Evolutionary conservation across 1,139 yeast species (phyloP).

Genomic region (Candida pseudoviswanathii): DNA sequence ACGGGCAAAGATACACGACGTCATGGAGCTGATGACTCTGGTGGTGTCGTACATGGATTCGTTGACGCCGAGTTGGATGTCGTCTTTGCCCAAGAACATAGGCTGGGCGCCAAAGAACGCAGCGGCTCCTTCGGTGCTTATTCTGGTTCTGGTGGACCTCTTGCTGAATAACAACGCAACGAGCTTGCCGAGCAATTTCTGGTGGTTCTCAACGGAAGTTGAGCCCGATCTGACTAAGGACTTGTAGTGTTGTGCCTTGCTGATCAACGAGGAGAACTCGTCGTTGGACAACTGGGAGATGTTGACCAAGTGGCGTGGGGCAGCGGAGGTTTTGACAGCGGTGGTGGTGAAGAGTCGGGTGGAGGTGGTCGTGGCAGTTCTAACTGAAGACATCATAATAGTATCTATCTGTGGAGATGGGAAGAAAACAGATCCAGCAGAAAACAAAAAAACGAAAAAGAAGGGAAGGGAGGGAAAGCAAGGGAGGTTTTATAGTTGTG

Average conservation of each 20-base stretch:
- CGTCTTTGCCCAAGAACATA: conserved; percentile 94
- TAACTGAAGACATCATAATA: conserved; percentile 12
- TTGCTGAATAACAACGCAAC: conserved; percentile 84
- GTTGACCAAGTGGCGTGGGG: conserved; percentile 73
- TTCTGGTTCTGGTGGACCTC: conserved; percentile 92
- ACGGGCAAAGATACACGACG: conserved; percentile 93
- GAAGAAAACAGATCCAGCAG: too few relatives aligned
- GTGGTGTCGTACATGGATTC: conserved; percentile 89
- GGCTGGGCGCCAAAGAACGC: conserved; percentile 94
- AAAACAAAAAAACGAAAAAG: neutral
- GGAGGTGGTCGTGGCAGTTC: conserved; percentile 14
- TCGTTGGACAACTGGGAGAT: conserved; percentile 72
- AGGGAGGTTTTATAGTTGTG: conserved; percentile 2
- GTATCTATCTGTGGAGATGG: neutral
- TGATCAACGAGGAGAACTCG: conserved; percentile 69
- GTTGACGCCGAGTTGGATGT: conserved; percentile 93
- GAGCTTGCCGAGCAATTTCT: conserved; percentile 73
- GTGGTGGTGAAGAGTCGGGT: conserved; percentile 16
- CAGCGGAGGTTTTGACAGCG: conserved; percentile 2
- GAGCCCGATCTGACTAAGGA: conserved; percentile 50
- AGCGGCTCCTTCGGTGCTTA: conserved; percentile 94
- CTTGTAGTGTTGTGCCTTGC: conserved; percentile 67
- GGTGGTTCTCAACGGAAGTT: conserved; percentile 45
- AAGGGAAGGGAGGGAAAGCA: neutral
- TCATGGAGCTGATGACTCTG: conserved; percentile 90